phyloP scores from a whole-genome alignment of 371 early-diverging fungal genomes.

The Mortierella sp. region DNA sequence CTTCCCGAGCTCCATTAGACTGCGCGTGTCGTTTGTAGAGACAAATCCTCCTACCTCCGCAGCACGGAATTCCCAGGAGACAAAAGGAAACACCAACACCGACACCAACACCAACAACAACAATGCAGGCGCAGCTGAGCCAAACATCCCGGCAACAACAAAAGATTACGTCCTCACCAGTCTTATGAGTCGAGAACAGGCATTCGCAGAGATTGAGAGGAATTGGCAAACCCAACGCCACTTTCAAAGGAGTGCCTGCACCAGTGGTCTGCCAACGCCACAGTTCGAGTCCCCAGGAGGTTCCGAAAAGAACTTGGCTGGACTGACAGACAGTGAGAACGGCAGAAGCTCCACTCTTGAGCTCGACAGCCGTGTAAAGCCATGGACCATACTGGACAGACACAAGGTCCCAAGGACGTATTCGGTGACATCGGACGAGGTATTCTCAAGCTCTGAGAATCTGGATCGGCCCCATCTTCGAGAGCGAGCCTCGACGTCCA shows the following conservation, averaged over 20 bases:
- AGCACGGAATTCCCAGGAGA: background rate
- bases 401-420: slow-evolving; percentile 36
- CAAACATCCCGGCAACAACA: background rate
- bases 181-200: slow-evolving; percentile 53
- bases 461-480: slow-evolving; percentile 15
- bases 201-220: slow-evolving; percentile 44
- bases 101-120: background rate
- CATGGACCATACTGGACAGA: slow-evolving; percentile 11
- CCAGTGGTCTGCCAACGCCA: slow-evolving; percentile 16
- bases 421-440: slow-evolving; percentile 41
- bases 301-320: background rate
- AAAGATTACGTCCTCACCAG: slow-evolving; percentile 56
- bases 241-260: slow-evolving; percentile 8
- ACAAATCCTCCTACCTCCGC: background rate
- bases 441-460: slow-evolving; percentile 32
- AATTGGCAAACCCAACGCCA: slow-evolving; percentile 27
- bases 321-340: background rate
- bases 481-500: background rate
- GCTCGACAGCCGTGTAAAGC: background rate
- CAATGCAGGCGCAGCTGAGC: background rate
- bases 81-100: background rate
- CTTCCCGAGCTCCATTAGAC: slow-evolving; percentile 67
- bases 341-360: background rate
- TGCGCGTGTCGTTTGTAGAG: slow-evolving; percentile 14
- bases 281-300: slow-evolving; percentile 12